Base-by-base conservation (phyloP, 768 basidiomycete species). In the Pluteus cervinus region DNA sequence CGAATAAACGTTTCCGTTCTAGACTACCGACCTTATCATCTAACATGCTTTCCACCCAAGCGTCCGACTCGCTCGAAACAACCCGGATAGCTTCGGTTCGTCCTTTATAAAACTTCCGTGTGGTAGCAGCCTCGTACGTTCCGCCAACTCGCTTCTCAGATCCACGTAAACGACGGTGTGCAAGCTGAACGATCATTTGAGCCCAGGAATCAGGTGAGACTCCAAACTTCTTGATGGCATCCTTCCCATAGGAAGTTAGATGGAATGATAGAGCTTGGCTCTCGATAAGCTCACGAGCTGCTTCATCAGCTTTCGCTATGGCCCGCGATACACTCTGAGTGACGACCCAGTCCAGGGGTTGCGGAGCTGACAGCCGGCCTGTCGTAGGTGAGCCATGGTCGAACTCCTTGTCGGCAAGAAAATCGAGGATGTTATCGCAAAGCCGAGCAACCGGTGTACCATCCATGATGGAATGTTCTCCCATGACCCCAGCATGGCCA, bases 121-220 rank as follows among this genome's bases (percentile, higher is more conserved):
- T 92, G 43, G 86, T 81, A 23, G 91, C 91, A 40, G 89, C 85
- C 61, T 97, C 93, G 55, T 97, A 97, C n/a, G 90, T 91, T 4
- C 76, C 87, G 3, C 86, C 90, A 20, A 65, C 63, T 44, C 78
- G 58, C 63, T 69, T 65, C 24, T 68, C 58, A n/a, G 56, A 48
- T 26, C 70, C 66, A 21, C 81, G 60, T 23, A 90, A 69, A 1
- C 91, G 75, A 40, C 69, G 74, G 57, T 92, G 92, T 5, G 92
- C 93, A 31, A 97, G 65, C 56, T 97, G 93, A 34, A 93, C 71
- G 52, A 91, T 65, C 75, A 96, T 79, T 63, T 97, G 93, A 31
- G 86, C 81, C 90, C 91, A 96, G 18, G 86, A 86, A 53, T 97
- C 93, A 3, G 93, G 93, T 28, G 89, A 88, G n/a, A 86, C 79